Conservation (phyloP, 768 basidiomycete genomes). For the Myochromella boudieri region DNA sequence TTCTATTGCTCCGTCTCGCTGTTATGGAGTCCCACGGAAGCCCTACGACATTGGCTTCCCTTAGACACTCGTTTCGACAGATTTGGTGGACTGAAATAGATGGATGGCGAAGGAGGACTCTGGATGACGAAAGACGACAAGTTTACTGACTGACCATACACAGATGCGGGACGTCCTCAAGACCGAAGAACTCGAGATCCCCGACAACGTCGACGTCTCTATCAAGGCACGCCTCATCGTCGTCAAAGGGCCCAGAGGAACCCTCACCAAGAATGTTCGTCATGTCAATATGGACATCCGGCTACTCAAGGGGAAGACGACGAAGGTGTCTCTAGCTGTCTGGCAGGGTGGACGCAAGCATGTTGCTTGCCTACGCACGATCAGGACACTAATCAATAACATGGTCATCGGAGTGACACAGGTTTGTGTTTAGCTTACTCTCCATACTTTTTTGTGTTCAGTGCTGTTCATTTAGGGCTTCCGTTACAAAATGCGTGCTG, state of each 20-base stretch:
- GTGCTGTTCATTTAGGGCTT: slow-evolving; percentile 81
- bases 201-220: slow-evolving; percentile 78
- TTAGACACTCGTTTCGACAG: slow-evolving; percentile 22
- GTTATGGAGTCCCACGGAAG: slow-evolving; percentile 16
- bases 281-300: slow-evolving; percentile 95
- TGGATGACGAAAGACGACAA: slow-evolving; percentile 35
- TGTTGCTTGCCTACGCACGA: slow-evolving; percentile 95
- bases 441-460: too few species aligned
- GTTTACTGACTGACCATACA: slow-evolving; percentile 31
- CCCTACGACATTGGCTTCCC: slow-evolving; percentile 10
- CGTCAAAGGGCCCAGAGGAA: slow-evolving; percentile 92
- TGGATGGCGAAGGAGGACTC: slow-evolving; percentile 18
- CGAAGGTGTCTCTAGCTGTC: slow-evolving; percentile 85
- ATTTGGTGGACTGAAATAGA: slow-evolving; percentile 15
- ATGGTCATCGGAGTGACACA: slow-evolving; percentile 98
- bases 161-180: slow-evolving; percentile 93
- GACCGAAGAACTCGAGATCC: slow-evolving; percentile 91
- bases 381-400: slow-evolving; percentile 93
- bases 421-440: slow-evolving; percentile 53
- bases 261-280: slow-evolving; percentile 87
- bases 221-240: slow-evolving; percentile 92
- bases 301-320: slow-evolving; percentile 74
- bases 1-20: slow-evolving; percentile 16
- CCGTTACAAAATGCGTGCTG: slow-evolving; percentile 99
- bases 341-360: slow-evolving; percentile 99